phyloP scores from a whole-genome alignment of 2,329 filamentous ascomycete species.

The Ophiosphaerella korrae region DNA sequence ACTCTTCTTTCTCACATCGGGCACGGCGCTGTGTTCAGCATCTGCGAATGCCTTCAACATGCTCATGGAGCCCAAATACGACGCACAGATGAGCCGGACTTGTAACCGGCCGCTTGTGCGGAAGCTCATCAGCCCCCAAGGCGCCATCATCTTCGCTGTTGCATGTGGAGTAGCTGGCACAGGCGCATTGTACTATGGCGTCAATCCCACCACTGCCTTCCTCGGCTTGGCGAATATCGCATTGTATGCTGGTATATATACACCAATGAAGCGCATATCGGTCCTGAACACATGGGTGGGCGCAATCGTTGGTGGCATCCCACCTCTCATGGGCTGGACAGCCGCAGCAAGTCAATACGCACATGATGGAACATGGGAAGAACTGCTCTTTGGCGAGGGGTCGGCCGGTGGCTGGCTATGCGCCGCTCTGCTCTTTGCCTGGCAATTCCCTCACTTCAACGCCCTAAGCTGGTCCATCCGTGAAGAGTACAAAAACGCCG shows the following conservation, averaged over 20 bases:
- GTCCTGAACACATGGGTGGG: constrained; percentile 94
- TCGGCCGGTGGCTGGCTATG: constrained; percentile 85
- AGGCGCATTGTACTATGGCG: constrained; percentile 79
- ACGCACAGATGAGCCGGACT: constrained; percentile 92
- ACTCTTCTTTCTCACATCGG: constrained; percentile 86
- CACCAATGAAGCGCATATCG: constrained; percentile 85
- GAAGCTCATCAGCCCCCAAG: constrained; percentile 71
- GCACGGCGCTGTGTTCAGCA: constrained; percentile 86
- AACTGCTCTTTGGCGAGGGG: constrained; percentile 74
- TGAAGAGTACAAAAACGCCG: constrained; percentile 79
- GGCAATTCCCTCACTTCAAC: constrained; percentile 99
- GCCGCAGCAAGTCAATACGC: constrained; percentile 90
- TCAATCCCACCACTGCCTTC: constrained; percentile 90
- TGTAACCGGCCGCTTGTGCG: constrained; percentile 87
- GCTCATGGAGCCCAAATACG: constrained; percentile 89
- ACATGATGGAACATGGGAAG: constrained; percentile 66
- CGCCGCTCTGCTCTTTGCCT: constrained; percentile 82
- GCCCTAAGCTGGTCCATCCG: constrained; percentile 86
- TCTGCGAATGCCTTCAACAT: constrained; percentile 96
- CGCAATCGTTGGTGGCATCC: constrained; percentile 89
- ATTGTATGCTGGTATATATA: constrained; percentile 91
- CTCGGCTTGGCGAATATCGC: constrained; percentile 84
- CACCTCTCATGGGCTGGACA: constrained; percentile 97
- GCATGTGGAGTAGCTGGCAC: constrained; percentile 72
- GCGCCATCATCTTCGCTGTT: constrained; percentile 80